Base-by-base conservation (phyloP, 164 flowering plant species). In the Berberis thunbergii region DNA sequence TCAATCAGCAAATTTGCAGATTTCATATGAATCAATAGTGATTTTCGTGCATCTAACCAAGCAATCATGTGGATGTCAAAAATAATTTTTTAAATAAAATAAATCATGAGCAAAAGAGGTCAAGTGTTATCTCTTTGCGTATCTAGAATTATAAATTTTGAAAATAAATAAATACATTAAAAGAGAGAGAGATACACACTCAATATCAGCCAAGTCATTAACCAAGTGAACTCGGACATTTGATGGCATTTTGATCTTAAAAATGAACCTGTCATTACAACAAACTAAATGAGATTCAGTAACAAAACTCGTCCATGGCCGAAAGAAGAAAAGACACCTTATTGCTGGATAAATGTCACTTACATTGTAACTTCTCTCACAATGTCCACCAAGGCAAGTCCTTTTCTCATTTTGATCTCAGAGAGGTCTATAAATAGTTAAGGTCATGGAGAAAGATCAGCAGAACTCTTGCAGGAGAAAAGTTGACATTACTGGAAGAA, bases 351-450 rank as follows among this genome's bases (percentile, higher is more conserved):
- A 40, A 26, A 8, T 49, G 42, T 61, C n/a, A 74, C 96, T 85
- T 76, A 91, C 99, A 89, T 86, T 39, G 96, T 91, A 66, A 91
- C 89, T 81, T 91, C 99, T 74, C 96, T 84, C 60, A 91, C 87
- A 67, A 91, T 84, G 73, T 95, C 99, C 45, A 95, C 75, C 80
- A 95, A 70, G 56, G 98, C 99, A 80, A 95, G 72, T 67, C 97
- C 99, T 80, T 95, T 95, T 67, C 75, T 83, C 49, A 83, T 80
- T 80, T 91, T 95, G 48, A 86, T 85, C 42, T 85, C 92, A 68
- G 86, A 83, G 64, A 95, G 83, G 57, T 62, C 99, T 95, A 64
- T 4, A 55, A 11, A 64, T 41, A 56, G 74, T 71, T 62, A 79
- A 77, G 78, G 50, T 48, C 45, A 65, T 43, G 43, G 70, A 59